Base-by-base conservation (phyloP, 768 basidiomycete species). In the Podaxis mareebaensis region DNA sequence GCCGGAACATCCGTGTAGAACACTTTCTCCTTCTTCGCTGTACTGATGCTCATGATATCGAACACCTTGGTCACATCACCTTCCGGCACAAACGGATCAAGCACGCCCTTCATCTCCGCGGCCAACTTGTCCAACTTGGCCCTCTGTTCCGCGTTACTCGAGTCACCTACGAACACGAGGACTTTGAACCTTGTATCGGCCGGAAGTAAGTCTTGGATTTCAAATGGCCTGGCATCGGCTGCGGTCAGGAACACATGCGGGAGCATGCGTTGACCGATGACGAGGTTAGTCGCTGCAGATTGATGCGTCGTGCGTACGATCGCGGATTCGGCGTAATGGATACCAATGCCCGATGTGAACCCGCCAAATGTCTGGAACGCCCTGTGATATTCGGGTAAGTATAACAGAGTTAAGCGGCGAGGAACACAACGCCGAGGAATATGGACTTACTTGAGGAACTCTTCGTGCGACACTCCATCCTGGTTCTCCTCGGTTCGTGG, bases 131-230 rank as follows among this genome's bases (percentile, higher is more conserved):
- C 56, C 4, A 82, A 58, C 61, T 70, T 75, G 11, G 53, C 59
- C 3, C 66, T 69, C 61, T 79, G 79, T 3, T 42, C 44, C 7
- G 69, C 53, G 13, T 77, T 66, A 13, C 71, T 69, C 1, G 76
- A 71, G 64, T 84, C 77, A 4, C 87, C 87, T 0, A 77, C 72
- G 65, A 88, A 88, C 20, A 85, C 67, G 20, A 89, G 70, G 11
- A 88, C 54, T 64, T 85, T 84, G 78, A 86, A 87, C 4, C 81
- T 78, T 1, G 77, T 76, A 67, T 87, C 83, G 3, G 83, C 75
- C 0, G 79, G 79, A 8, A 85, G 65, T 12, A 85, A 69, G 58
- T 86, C 82, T 60, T 87, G 86, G 17, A 89, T 72, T 62, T 88
- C 81, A 48, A 77, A 73, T 1, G 82, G 82, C 5, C 80, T 77